Conservation (phyloP, 148 eudicot species). For the Euryodendron excelsum region DNA sequence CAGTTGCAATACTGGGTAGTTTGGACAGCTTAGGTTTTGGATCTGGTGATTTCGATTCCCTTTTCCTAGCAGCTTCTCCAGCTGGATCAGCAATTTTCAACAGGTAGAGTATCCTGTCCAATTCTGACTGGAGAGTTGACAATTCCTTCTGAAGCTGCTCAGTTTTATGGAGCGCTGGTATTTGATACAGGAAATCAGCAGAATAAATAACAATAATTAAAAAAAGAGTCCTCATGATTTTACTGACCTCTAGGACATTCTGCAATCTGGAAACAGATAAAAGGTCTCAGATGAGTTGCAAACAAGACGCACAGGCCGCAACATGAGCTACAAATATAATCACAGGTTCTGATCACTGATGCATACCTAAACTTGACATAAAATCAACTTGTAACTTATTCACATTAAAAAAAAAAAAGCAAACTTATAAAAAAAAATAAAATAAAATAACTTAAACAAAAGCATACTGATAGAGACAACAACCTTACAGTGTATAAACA, state of each 20-base stretch:
- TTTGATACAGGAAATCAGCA: conserved; percentile 17
- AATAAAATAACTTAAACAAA: too few species aligned
- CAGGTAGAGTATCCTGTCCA: conserved; percentile 83
- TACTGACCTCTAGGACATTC: neutral
- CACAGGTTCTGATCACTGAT: neutral
- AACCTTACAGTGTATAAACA: neutral
- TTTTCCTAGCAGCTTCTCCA: conserved; percentile 79
- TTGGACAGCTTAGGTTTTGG: conserved; percentile 26
- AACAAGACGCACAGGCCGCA: neutral
- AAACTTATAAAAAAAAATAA: too few species aligned
- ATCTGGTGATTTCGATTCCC: conserved; percentile 43
- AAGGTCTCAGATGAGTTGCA: neutral
- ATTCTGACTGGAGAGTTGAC: conserved; percentile 65
- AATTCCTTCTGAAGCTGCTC: conserved; percentile 65
- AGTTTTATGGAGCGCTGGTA: conserved; percentile 65
- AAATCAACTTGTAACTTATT: neutral
- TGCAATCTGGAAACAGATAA: neutral
- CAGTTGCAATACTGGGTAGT: conserved; percentile 22
- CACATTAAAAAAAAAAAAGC: neutral
- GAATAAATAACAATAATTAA: neutral
- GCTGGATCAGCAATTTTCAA: conserved; percentile 88
- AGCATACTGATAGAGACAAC: neutral
- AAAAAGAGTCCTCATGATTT: neutral
- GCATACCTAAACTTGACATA: neutral
- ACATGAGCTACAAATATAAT: neutral